Evolutionary conservation across 768 basidiomycete species (phyloP), one percentile per base, ranked within the genome.

Genomic region (Amanita pseudoporphyria): DNA sequence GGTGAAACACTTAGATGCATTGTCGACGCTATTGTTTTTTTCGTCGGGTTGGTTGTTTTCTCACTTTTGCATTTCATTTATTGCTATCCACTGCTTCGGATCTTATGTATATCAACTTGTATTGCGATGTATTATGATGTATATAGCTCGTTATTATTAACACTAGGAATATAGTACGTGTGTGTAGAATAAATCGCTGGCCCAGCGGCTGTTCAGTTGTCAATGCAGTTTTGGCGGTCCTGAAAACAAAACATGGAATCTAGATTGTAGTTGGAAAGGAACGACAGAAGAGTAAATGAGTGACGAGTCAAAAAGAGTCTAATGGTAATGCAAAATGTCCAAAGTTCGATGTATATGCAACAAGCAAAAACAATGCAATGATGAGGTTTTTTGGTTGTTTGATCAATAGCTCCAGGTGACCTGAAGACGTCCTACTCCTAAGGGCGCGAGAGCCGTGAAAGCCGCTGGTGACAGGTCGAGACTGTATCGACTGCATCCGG

Each of bases 381-480:
- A 12, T 21, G 7, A 33, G 32, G 26, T 7, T 4, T 28, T 28
- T 28, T 26, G 42, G 10, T 30, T 21, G 21, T 14, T 47, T 47
- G 19, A n/a, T 47, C n/a, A 28, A 18, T 47, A 47, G 22, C 22
- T 18, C 48, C 63, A 66, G 21, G 24, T 41, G 3, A 64, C 60
- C 22, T 55, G 48, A 14, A 66, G 54, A 6, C 56, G 49, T 3
- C 65, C 62, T 4, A 43, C 32, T n/a, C 53, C 52, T 9, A 59
- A 49, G 1, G 61, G 60, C 14, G 64, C 65, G 31, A 66, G 59
- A 1, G 58, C 56, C 35, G 54, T 48, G 41, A 66, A 66, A 6
- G 62, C 62, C 6, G 57, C 51, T 2, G 52, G 54, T 19, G 65
- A 64, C 4, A 66, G 54, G 49, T 66, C 64, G 36, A 66, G 54